Evolutionary conservation across 257 asterid species (phyloP), one percentile per base, ranked within the genome.

Genomic region (Scutellaria baicalensis): DNA sequence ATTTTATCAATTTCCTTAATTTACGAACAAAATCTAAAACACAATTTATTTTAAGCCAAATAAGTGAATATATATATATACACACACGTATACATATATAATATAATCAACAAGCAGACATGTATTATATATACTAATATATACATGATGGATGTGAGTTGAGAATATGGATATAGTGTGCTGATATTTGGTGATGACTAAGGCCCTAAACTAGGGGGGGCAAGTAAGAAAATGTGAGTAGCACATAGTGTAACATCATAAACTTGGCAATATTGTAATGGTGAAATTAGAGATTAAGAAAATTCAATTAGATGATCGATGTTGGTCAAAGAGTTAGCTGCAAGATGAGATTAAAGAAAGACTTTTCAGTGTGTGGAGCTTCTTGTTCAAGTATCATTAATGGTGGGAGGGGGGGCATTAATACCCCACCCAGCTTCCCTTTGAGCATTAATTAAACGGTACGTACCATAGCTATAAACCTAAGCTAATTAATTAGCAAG

Each of bases 261-360:
- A 42, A 42, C 12, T 12, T 42, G 9, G 47, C 50, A 3, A 5
- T 10, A 11, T 11, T 10, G 12, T 10, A 49, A 14, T 12, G 20
- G 6, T 6, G 2, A 33, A n/a, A 4, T 13, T 8, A 6, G 14
- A 0, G 44, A 35, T 14, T 7, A 14, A 1, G 10, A 14, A 9
- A 6, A 48, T 77, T n/a, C 39, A 44, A 69, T 81, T n/a, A n/a
- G n/a, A n/a, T n/a, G n/a, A 79, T 23, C 31, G 79, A 80, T 88
- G 85, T 83, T 86, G 87, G 93, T 91, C 97, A 91, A 91, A 77
- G 81, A 74, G 96, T 80, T 91, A 87, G 97, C 88, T 91, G 95
- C 68, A 74, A 82, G 17, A 80, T 73, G 55, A 75, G 44, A 71
- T 73, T 80, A 66, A 72, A 83, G 61, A 68, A 83, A 48, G 84